These are phyloP conservation scores for Salix suchowensis DNA, from an alignment of 345 rosid species.

Conservation along the genomic window DNA sequence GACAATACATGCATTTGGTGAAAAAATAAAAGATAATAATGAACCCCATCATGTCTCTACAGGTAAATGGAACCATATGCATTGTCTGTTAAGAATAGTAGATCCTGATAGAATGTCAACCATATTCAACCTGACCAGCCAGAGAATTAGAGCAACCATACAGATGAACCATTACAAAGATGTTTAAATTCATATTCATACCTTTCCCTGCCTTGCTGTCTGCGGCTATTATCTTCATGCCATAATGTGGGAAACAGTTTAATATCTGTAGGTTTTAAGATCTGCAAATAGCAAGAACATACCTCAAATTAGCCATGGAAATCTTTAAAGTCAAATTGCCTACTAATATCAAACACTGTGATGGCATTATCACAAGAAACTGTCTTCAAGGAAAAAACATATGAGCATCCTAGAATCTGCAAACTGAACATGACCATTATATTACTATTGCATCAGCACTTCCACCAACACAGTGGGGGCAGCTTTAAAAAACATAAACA, in stretches of 20 bases:
- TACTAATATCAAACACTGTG: background rate
- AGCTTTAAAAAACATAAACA: background rate
- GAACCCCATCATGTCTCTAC: background rate
- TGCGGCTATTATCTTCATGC: slow-evolving; percentile 89
- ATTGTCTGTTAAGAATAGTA: background rate
- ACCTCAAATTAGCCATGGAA: background rate
- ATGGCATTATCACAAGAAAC: background rate
- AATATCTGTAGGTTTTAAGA: slow-evolving; percentile 58
- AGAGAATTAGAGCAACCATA: background rate
- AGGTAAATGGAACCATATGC: background rate
- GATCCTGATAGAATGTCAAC: background rate
- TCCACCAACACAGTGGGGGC: background rate
- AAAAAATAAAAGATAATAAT: background rate
- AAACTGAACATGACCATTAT: background rate
- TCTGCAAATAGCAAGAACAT: slow-evolving; percentile 39
- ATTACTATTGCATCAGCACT: background rate
- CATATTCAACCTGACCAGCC: background rate
- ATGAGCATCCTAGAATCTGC: slow-evolving; percentile 1
- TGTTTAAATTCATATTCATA: slow-evolving; percentile 12
- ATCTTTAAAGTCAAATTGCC: background rate
- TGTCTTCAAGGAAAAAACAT: background rate
- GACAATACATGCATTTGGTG: background rate
- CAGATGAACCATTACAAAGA: background rate
- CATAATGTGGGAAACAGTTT: slow-evolving; percentile 80
- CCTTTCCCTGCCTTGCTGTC: slow-evolving; percentile 83